Evolutionary conservation across 106 monocot genomes (phyloP), one percentile per base, ranked within the genome.

Genomic region (Narthecium ossifragum): DNA sequence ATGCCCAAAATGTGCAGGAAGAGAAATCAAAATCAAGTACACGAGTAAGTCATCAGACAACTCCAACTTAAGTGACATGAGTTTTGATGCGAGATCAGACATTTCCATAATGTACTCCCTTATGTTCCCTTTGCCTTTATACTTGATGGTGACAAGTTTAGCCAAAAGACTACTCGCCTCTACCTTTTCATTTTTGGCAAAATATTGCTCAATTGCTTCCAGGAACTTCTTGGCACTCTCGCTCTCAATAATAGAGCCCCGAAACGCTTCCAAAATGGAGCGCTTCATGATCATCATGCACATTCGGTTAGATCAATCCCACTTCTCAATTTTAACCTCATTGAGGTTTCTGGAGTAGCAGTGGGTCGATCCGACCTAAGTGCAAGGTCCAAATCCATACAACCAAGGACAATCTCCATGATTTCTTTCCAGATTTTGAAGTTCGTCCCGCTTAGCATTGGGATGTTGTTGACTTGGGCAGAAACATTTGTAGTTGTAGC

Each of bases 81-180:
- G n/a, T 23, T 66, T 66, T 28, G 54, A 66, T 28, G 32, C 31
- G 33, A 67, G 43, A 67, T 67, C 31, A 32, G 33, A 46, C 45
- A 67, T 55, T 29, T 67, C 18, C 0, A 57, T 46, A 39, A 67
- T 57, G 46, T 67, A 67, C 34, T 67, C 67, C 21, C 43, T 67
- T 31, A 57, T 34, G 15, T 51, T 51, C 10, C 32, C 50, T 15
- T 67, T 54, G 5, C 55, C 40, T 14, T 66, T 38, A 23, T 39
- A 55, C n/a, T 26, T 32, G 54, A 66, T 55, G 10, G 21, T 40
- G 21, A 66, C 7, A 3, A 66, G 43, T 23, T 10, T 66, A 23
- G 36, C 9, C 39, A 55, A 43, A 4, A 66, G 7, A 3, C 2
- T 55, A 30, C 55, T 21, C 0, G 34, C 55, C 55, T 66, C 64